Evolutionary conservation across 768 basidiomycete species (phyloP).

Genomic region (Boletus coccyginus): DNA sequence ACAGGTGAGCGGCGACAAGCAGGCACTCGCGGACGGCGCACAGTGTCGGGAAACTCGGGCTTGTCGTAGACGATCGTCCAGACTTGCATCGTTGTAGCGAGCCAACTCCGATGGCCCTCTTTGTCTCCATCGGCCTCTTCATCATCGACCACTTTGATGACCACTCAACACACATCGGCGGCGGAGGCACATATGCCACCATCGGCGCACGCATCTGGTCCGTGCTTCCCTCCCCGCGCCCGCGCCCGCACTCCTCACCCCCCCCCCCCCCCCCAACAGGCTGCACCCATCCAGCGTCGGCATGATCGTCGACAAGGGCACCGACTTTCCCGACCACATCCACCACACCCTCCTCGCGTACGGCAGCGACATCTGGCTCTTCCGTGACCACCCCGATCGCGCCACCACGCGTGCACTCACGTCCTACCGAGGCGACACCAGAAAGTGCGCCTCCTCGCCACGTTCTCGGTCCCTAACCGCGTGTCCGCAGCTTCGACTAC

Average conservation of each 20-base stretch:
- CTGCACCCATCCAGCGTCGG: constrained; percentile 61
- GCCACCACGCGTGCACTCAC: constrained; percentile 75
- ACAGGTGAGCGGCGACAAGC: neutral
- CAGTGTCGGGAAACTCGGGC: constrained; percentile 33
- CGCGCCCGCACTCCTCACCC: neutral
- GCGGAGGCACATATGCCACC: constrained; percentile 80
- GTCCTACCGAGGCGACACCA: constrained; percentile 66
- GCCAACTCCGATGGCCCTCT: constrained; percentile 32
- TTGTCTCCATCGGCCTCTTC: constrained; percentile 84
- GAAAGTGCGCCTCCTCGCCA: constrained; percentile 46
- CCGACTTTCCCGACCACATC: constrained; percentile 66
- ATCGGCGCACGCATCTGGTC: constrained; percentile 85
- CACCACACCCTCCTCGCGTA: constrained; percentile 55
- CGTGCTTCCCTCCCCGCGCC: neutral
- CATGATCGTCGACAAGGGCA: constrained; percentile 82
- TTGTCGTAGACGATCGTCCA: constrained; percentile 40
- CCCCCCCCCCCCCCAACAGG: too few relatives aligned
- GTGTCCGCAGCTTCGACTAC: constrained; percentile 65
- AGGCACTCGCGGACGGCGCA: constrained; percentile 21
- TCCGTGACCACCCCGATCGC: constrained; percentile 53
- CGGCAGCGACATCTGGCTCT: constrained; percentile 77
- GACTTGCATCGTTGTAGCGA: constrained; percentile 38
- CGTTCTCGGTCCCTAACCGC: constrained; percentile 5
- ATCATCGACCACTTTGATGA: constrained; percentile 68
- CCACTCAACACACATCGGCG: constrained; percentile 53